Base-by-base conservation (phyloP, 345 rosid species). In the Brassica cretica region DNA sequence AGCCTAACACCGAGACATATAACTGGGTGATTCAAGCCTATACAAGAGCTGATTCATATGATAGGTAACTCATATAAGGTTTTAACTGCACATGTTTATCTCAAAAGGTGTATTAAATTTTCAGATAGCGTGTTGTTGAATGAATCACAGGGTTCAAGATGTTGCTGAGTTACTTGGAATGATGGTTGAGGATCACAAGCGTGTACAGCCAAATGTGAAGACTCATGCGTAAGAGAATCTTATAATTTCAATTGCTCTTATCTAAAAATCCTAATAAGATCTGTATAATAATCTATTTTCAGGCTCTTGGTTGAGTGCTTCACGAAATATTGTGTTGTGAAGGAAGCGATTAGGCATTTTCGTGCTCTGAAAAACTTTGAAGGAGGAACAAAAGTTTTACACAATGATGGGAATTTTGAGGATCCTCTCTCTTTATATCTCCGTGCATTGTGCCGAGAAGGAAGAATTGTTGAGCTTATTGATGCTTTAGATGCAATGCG, bases 1-100 rank as follows among this genome's bases (percentile, higher is more conserved):
- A 90, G 83, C 98, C 98, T 27, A 84, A 94, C 78, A 88, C 98
- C 0, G 97, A 94, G 84, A 86, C 97, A 18, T 94, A 94, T 83
- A 94, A 94, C 75, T 94, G 97, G 97, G 97, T 94, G 71, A 88
- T 94, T 84, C 97, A 92, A 87, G 97, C 98, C 64, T 94, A 90
- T 74, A 94, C 98, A 15, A 88, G 97, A 84, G 97, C 97, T 66
- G 97, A 94, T 78, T 92, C 97, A 61, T 92, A 92, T 70, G 95
- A 94, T 79, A 91, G 98, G 98, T 94, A 78, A 82, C 72, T 78
- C 30, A 41, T 35, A 5, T 25, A 19, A 64, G 24, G 46, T 1
- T 30, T 64, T 75, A 33, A 4, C 37, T 71, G 39, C 33, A n/a
- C 8, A n/a, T 51, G 24, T 29, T 58, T 19, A 33, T 65, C 69